Percentiles rank a stretch among this genome's conserved stretches.
phyloP scores from a whole-genome alignment of 208 protist genomes.

The Acanthamoeba culbertsoni region DNA sequence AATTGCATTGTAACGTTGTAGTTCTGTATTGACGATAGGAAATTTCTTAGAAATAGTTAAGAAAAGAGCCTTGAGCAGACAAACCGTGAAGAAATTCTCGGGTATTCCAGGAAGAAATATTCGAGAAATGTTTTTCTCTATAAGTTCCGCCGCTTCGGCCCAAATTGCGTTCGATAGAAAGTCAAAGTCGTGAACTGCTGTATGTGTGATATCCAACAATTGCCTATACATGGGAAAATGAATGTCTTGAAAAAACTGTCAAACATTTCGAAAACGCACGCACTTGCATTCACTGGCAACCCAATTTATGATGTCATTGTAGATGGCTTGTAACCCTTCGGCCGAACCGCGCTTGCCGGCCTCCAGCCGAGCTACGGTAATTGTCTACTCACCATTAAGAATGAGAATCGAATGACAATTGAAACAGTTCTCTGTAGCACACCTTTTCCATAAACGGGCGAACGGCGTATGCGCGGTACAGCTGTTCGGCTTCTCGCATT shows the following conservation, averaged over 20 bases:
- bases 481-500: neutral
- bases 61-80: neutral
- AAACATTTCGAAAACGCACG: too few species aligned
- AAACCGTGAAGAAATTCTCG: neutral
- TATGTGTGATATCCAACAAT: conserved; percentile 37
- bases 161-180: conserved; percentile 36
- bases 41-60: neutral
- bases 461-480: neutral
- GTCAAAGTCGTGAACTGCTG: conserved; percentile 18
- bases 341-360: conserved; percentile 1
- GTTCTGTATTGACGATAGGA: conserved; percentile 40
- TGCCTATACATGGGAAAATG: too few species aligned
- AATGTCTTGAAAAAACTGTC: too few species aligned
- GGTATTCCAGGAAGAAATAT: conserved; percentile 48
- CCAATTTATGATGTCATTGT: conserved; percentile 34
- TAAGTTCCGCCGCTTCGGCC: conserved; percentile 1
- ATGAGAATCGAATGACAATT: neutral
- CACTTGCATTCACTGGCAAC: conserved; percentile 6
- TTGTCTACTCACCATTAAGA: neutral
- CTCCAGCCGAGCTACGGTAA: neutral
- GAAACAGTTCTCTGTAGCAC: too few species aligned
- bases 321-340: neutral
- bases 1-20: conserved; percentile 43
- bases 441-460: conserved; percentile 37
- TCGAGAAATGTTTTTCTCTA: conserved; percentile 11